These are phyloP conservation scores for Colletotrichum sp. DNA, from an alignment of 2,329 filamentous ascomycete species.

Conservation along the genomic window DNA sequence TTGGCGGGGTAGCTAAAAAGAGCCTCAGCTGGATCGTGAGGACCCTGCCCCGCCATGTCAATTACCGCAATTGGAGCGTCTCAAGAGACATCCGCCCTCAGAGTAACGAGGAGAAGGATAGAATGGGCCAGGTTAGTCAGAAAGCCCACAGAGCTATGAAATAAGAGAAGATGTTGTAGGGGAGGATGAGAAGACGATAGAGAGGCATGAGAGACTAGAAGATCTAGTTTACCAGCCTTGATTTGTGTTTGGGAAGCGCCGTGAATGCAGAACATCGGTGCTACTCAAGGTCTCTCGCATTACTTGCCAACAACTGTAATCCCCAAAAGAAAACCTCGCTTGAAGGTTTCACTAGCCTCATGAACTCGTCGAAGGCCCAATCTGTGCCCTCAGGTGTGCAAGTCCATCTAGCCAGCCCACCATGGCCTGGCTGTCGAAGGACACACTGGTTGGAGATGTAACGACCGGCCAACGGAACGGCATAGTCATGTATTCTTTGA, in stretches of 20 bases:
- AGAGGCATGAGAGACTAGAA: rapidly evolving
- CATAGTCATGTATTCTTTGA: neutral
- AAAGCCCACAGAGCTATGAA: neutral
- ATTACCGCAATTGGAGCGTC: neutral
- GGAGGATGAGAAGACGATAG: neutral
- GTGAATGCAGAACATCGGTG: neutral
- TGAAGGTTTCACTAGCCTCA: neutral
- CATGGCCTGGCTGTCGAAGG: neutral
- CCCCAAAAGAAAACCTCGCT: neutral
- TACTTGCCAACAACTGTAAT: neutral
- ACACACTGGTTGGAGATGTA: neutral
- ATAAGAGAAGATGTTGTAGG: neutral
- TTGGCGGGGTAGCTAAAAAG: neutral
- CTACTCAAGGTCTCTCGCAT: neutral
- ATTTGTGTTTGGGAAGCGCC: neutral
- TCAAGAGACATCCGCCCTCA: neutral
- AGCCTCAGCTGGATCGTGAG: neutral
- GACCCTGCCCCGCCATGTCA: neutral
- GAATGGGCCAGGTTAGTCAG: neutral
- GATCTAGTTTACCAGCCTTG: neutral
- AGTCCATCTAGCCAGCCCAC: neutral
- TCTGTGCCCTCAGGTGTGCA: neutral
- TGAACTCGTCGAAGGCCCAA: neutral
- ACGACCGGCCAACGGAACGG: neutral
- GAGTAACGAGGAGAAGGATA: neutral